phyloP scores from a whole-genome alignment of 139 green algal species.

The Microglena sp. region DNA sequence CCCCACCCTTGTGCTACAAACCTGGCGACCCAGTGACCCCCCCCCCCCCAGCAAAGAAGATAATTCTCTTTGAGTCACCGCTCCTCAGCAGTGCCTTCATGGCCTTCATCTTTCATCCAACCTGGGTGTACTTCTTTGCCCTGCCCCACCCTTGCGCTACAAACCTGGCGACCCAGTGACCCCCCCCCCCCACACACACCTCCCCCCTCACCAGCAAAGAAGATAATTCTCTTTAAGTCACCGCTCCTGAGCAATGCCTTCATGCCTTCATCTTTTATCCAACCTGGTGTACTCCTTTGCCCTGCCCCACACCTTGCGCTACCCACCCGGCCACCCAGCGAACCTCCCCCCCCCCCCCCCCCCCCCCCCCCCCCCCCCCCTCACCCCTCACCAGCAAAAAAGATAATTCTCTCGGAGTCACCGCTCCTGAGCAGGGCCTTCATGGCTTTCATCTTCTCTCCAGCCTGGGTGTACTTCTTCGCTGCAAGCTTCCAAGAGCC shows the following conservation, averaged over 20 bases:
- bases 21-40: neutral
- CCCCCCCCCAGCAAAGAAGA: slow-evolving; percentile 67
- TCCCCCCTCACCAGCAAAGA: slow-evolving; percentile 58
- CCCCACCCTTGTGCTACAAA: neutral
- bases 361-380: slow-evolving; percentile 36
- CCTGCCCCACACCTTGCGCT: too few relatives aligned
- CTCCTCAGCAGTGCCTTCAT: neutral
- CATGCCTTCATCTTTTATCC: slow-evolving; percentile 74
- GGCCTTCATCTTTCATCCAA: slow-evolving; percentile 39
- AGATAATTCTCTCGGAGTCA: slow-evolving; percentile 74
- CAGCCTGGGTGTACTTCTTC: slow-evolving; percentile 80
- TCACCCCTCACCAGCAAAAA: slow-evolving; percentile 58
- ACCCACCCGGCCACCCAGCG: too few relatives aligned
- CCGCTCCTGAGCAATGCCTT: slow-evolving; percentile 60
- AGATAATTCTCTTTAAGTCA: slow-evolving; percentile 73
- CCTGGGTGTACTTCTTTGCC: slow-evolving; percentile 8
- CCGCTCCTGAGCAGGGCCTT: slow-evolving; percentile 60
- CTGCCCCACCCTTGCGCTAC: too few relatives aligned
- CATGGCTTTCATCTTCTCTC: slow-evolving; percentile 74
- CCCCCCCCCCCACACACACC: too few relatives aligned
- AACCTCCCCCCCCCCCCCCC: too few relatives aligned
- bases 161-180: too few relatives aligned
- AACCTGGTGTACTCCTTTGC: slow-evolving; percentile 33
- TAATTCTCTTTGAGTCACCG: slow-evolving; percentile 71
- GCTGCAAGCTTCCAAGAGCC: slow-evolving; percentile 66